Evolutionary conservation across 345 rosid genomes (phyloP).

Genomic region (Xanthoceras sorbifolium): DNA sequence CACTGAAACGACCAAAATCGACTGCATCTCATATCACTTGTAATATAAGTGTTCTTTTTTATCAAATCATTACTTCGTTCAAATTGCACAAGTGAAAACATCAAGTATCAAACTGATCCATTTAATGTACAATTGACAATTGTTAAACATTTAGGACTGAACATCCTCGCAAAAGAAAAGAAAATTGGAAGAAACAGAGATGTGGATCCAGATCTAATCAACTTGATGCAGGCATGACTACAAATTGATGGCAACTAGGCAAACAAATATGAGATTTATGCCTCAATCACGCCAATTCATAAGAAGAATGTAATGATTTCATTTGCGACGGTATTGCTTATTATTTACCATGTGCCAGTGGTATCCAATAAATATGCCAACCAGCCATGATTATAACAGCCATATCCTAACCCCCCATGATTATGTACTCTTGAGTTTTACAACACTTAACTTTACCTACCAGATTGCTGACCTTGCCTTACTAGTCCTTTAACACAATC

Average conservation of each 20-base stretch:
- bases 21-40: neutral
- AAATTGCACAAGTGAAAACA: neutral
- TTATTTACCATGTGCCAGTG: neutral
- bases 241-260: neutral
- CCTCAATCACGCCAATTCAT: neutral
- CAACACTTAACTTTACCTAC: neutral
- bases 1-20: neutral
- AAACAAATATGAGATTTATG: neutral
- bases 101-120: neutral
- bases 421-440: neutral
- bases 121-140: neutral
- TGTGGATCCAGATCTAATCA: neutral
- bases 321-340: neutral
- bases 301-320: neutral
- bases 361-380: neutral
- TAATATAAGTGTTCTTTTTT: neutral
- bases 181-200: neutral
- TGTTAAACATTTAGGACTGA: neutral
- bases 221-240: conserved; percentile 2
- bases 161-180: neutral
- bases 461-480: neutral
- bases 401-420: neutral
- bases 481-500: neutral
- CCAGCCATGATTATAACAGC: neutral
- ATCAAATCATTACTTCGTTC: neutral